These are phyloP conservation scores for Claviceps pazoutovae DNA, from an alignment of 2,329 filamentous ascomycete genomes.

Conservation along the genomic window DNA sequence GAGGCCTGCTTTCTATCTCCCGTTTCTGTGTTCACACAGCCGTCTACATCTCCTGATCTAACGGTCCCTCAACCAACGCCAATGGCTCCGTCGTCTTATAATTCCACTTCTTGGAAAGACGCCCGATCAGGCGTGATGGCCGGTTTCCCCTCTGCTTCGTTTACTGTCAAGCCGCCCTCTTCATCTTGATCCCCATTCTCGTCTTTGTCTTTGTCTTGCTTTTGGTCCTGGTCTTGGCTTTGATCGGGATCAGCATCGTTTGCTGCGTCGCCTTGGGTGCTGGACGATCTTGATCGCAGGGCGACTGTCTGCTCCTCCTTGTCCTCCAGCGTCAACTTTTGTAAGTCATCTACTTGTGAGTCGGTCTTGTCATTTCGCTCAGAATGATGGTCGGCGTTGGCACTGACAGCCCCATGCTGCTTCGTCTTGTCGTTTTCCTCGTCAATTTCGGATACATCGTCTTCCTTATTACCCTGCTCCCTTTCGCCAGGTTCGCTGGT, in stretches of 20 bases:
- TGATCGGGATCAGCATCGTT: conserved; percentile 14
- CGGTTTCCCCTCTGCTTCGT: conserved; percentile 22
- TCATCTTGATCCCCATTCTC: conserved; percentile 5
- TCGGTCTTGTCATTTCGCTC: conserved; percentile 23
- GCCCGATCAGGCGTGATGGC: conserved; percentile 38
- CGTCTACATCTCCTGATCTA: too few relatives aligned
- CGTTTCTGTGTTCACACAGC: too few relatives aligned
- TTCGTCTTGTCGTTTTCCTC: conserved; percentile 12
- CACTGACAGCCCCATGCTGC: conserved; percentile 12
- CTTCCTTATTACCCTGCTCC: conserved; percentile 8
- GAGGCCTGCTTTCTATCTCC: too few relatives aligned
- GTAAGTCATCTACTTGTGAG: conserved; percentile 28
- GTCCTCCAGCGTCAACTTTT: conserved; percentile 43
- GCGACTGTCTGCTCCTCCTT: conserved; percentile 40
- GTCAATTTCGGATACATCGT: background rate
- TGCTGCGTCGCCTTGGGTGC: conserved; percentile 9
- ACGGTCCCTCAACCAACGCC: background rate
- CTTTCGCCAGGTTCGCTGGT: conserved; percentile 13
- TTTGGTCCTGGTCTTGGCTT: conserved; percentile 8
- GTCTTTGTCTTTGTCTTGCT: conserved; percentile 9
- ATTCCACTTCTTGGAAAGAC: conserved; percentile 50
- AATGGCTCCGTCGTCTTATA: conserved; percentile 23
- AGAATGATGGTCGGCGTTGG: conserved; percentile 7
- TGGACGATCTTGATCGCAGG: conserved; percentile 24
- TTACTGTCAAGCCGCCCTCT: conserved; percentile 19